These are phyloP conservation scores for Auricularia cornea DNA, from an alignment of 768 basidiomycete species.

Conservation along the genomic window DNA sequence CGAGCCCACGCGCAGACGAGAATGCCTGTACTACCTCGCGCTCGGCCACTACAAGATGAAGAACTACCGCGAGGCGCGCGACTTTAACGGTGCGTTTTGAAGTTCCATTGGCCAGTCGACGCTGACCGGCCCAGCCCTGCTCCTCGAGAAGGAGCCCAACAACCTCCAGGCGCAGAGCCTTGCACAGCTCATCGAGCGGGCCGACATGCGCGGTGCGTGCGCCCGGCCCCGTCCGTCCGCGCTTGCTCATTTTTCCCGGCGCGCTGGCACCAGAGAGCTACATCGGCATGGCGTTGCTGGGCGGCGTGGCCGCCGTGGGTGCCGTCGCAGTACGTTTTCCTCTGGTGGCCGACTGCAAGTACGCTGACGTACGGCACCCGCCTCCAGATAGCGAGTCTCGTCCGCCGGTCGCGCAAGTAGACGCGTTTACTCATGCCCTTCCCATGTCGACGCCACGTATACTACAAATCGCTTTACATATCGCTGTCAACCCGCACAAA, in stretches of 20 bases:
- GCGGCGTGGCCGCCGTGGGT: conserved; percentile 81
- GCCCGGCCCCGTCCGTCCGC: not conserved
- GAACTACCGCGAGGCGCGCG: conserved; percentile 86
- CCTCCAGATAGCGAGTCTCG: conserved; percentile 49
- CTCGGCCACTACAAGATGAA: conserved; percentile 95
- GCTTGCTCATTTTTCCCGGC: not conserved
- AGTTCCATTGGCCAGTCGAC: not conserved
- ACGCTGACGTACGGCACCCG: not conserved
- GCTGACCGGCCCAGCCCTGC: conserved; percentile 44
- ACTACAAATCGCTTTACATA: not conserved
- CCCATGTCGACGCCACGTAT: not conserved
- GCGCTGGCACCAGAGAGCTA: conserved; percentile 71
- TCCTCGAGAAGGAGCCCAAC: conserved; percentile 85
- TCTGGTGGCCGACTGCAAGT: conserved; percentile 33
- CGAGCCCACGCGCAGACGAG: conserved; percentile 79
- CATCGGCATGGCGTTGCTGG: conserved; percentile 93
- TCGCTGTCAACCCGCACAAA: not conserved
- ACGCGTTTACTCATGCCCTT: not conserved
- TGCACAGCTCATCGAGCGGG: conserved; percentile 74
- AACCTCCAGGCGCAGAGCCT: conserved; percentile 92
- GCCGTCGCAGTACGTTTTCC: conserved; percentile 22
- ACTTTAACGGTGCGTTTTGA: conserved; percentile 72
- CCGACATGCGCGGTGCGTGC: conserved; percentile 65
- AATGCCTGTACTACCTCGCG: conserved; percentile 94
- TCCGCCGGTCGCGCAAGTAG: conserved; percentile 68